Base-by-base conservation (phyloP, 768 basidiomycete genomes). In the Termitomyces sp. region DNA sequence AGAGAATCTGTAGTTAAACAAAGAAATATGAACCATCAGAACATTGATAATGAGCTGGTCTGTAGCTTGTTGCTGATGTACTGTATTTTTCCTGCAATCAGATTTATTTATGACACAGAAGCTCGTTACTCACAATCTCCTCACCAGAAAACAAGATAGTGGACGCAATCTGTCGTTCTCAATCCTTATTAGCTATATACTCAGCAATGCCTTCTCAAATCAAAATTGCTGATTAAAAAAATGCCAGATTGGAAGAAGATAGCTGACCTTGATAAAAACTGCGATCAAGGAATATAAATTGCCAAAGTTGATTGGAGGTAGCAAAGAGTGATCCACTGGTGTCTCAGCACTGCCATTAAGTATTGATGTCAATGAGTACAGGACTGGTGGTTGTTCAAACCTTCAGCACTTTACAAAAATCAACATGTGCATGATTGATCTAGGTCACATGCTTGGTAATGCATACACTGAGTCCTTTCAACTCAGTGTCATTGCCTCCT, bases 101-200 rank as follows among this genome's bases (percentile, higher is more conserved):
- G 59, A 18, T 42, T 1, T 20, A 56, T 49, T 45, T 51, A 22
- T 37, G n/a, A 32, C 55, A 7, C 55, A 59, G 14, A 6, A 61
- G 27, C 33, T 26, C 48, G 9, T 13, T 24, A 79, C 89, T 65
- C 68, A 93, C 95, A 70, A 89, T 86, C 72, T 98, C 91, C 72
- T 96, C 92, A 26, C 93, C 94, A 40, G 85, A 84, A 71, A 96
- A 98, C 0, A 95, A 85, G 55, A 98, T 79, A 27, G 94, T 94
- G 69, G 92, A 93, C 0, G 94, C 94, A 67, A 99, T 98, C 76
- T 99, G 96, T 32, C 97, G 88, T 69, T 98, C 96, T 32, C 97
- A 97, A 70, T 98, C 96, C 70, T 98, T 95, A 71, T 98, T 98
- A 5, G 95, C 97, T 60, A 98, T 98, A 70, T 92, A 96, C 68